Conservation (phyloP, 495 filamentous ascomycete genomes). For the Penicillium odoratum region DNA sequence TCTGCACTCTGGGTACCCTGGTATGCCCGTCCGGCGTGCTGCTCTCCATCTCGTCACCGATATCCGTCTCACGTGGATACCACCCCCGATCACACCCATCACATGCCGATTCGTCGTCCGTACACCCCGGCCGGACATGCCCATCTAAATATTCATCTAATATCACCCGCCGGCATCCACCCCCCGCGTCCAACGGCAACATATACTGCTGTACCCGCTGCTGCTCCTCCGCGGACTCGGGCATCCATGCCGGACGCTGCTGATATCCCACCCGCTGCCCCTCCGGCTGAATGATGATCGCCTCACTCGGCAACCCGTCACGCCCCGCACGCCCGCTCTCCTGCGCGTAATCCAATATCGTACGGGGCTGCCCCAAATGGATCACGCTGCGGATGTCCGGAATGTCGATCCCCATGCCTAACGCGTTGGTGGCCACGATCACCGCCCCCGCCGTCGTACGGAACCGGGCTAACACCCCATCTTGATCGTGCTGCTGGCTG, state of each 20-base stretch:
- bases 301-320: background rate
- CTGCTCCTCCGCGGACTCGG: background rate
- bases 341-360: background rate
- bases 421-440: background rate
- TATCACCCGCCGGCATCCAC: background rate
- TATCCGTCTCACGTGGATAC: no score
- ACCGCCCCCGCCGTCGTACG: background rate
- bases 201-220: background rate
- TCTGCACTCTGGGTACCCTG: no score
- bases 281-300: background rate
- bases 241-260: background rate
- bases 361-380: background rate
- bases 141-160: constrained; percentile 4
- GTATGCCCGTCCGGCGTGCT: no score
- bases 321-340: background rate
- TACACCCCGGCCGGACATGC: background rate
- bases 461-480: background rate
- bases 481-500: background rate
- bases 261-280: background rate
- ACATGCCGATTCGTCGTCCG: background rate
- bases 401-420: background rate
- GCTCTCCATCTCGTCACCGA: no score
- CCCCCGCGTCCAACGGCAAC: background rate
- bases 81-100: no score
- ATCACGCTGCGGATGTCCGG: background rate